Evolutionary conservation across 495 filamentous ascomycete species (phyloP), one percentile per base, ranked within the genome.

Genomic region (Podospora anserina): DNA sequence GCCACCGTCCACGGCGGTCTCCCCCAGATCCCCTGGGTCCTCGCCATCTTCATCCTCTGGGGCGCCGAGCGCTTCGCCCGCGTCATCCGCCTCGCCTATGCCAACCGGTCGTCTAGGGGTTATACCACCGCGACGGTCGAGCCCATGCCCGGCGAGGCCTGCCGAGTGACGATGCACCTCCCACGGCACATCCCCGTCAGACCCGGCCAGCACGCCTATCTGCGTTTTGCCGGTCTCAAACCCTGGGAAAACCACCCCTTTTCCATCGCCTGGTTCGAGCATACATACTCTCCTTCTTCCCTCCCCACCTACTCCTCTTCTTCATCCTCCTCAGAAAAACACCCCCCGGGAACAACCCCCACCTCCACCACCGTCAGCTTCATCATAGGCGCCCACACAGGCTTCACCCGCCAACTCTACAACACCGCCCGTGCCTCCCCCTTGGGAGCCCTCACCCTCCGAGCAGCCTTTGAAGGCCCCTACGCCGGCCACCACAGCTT

Each of bases 181-280:
- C 89, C 91, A 62, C 91, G 90, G 4, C 88, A 90, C 61, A 90
- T 93, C 83, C 82, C 83, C 60, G 89, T 95, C 81, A 80, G 84
- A 59, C 94, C 95, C 1, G 95, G 95, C 64, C 91, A 92, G 69
- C 94, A 98, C 79, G 87, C 87, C 67, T 99, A 96, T 76, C 82
- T 99, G 54, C 94, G 93, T 74, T 90, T 97, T 68, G 87, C 87
- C 30, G 79, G 88, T 13, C 72, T 96, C 68, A 90, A 87, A 56
- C 84, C 86, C 69, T 96, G 91, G 91, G 92, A 92, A 69, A 92
- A 87, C 56, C 95, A 99, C 76, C 95, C 95, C 3, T 98, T 99
- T 80, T 95, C 93, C 30, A 85, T 98, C 63, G 93, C 91, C 66
- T 98, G 94, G 94, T 88, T 87, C 74, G 77, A 85, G 64, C 81